Base-by-base conservation (phyloP, 2,329 filamentous ascomycete genomes). In the Colletotrichum lupini region DNA sequence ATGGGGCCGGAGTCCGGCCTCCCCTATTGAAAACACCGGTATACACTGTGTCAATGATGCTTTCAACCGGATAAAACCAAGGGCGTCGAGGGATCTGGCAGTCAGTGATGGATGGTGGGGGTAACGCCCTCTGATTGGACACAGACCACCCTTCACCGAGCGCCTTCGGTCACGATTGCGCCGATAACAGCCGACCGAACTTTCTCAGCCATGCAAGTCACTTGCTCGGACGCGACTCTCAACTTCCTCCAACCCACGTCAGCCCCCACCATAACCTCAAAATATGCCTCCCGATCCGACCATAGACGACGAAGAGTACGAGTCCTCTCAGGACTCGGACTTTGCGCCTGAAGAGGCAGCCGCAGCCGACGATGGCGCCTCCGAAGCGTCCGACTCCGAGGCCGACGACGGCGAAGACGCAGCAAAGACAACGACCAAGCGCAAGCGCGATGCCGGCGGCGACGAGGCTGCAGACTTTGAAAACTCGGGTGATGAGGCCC, bases 301-400 rank as follows among this genome's bases (percentile, higher is more conserved):
- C 68, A 78, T 79, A 61, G 83, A 86, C 64, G 86, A 87, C 22
- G 85, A 87, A 26, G 73, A 90, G 72, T 94, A 94, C 77, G 89
- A 87, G 19, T 94, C 92, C 1, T 92, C 92, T 4, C 91, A 94
- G 76, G 93, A 95, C 79, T 93, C 92, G 11, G 92, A 94, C 79
- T 94, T 94, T 74, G 88, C 91, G 28, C 90, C 89, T n/a, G 91
- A 90, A 58, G 85, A 85, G 22, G 86, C 79, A 32, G 77, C 82
- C 49, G 80, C 78, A 16, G 78, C 82, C n/a, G 85, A 5, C 19
- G 42, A 85, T 37, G 86, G 83, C 19, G 85, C 82, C 16, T 87
- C 86, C 0, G 85, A 87, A 5, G 84, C 83, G 12, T 89, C 88
- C 5, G 90, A 88, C 69, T 87, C 87, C 8, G 87, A 87, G 46